Evolutionary conservation across 306 rosid genomes (phyloP).

Genomic region (Cicer arietinum): DNA sequence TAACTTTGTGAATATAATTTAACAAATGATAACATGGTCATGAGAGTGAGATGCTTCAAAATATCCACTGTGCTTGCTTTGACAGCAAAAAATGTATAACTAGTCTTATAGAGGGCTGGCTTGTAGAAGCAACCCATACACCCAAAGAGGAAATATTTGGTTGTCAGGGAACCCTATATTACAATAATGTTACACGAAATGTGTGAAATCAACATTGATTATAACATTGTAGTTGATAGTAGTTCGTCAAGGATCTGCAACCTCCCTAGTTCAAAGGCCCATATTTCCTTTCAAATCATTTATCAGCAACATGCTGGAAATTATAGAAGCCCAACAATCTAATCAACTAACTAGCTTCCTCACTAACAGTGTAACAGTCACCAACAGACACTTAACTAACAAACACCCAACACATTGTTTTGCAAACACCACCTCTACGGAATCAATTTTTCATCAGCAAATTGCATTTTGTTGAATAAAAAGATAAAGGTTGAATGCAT

Average conservation of each 20-base stretch:
- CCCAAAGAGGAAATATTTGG: not conserved
- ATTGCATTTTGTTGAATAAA: constrained; percentile 27
- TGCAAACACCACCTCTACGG: not conserved
- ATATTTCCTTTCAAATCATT: not conserved
- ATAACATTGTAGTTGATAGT: not conserved
- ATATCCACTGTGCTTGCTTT: constrained; percentile 16
- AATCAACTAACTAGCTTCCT: not conserved
- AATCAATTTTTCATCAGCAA: not conserved
- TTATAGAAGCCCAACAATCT: not conserved
- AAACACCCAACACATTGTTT: constrained; percentile 6
- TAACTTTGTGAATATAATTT: constrained; percentile 21
- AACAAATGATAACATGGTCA: constrained; percentile 21
- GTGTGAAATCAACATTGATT: not conserved
- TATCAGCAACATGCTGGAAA: not conserved
- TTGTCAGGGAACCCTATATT: not conserved
- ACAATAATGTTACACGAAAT: not conserved
- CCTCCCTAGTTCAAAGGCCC: not conserved
- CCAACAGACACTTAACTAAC: not conserved
- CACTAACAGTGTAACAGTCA: not conserved
- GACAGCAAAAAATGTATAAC: constrained; percentile 3
- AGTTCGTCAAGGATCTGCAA: not conserved
- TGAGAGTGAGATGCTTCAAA: constrained; percentile 26
- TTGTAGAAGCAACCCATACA: not conserved
- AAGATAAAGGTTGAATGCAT: constrained; percentile 20
- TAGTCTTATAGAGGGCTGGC: not conserved